These are phyloP conservation scores for Exophiala xenobiotica DNA, from an alignment of 2,329 filamentous ascomycete species.

Conservation along the genomic window DNA sequence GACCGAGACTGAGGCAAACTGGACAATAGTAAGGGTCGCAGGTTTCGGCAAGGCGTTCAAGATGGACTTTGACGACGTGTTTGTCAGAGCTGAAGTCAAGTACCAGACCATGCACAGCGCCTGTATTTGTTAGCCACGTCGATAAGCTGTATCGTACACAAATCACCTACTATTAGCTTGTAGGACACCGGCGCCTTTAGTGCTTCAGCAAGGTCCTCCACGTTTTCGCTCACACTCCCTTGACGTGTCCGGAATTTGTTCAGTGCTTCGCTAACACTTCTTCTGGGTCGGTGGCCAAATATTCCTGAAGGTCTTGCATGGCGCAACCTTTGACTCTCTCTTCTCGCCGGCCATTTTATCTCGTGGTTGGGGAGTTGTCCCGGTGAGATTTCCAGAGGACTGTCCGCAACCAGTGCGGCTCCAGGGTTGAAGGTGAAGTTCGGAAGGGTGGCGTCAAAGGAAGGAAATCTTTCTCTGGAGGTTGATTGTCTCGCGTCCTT, in stretches of 20 bases:
- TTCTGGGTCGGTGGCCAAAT: constrained; percentile 66
- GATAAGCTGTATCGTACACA: neutral
- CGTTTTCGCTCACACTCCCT: constrained; percentile 86
- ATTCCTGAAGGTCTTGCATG: constrained; percentile 19
- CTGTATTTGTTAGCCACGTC: constrained; percentile 50
- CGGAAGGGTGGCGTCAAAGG: constrained; percentile 34
- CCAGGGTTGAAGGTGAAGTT: constrained; percentile 31
- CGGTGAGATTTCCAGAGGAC: constrained; percentile 29
- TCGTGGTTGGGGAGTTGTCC: constrained; percentile 33
- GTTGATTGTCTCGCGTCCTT: constrained; percentile 32
- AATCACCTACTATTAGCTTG: constrained; percentile 70
- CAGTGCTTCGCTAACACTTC: constrained; percentile 87
- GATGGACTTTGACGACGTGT: constrained; percentile 97
- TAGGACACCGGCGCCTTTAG: constrained; percentile 86
- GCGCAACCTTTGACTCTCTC: constrained; percentile 45
- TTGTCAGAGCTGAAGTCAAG: constrained; percentile 89
- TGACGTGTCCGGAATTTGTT: constrained; percentile 75
- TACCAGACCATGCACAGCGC: constrained; percentile 89
- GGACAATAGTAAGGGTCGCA: constrained; percentile 84
- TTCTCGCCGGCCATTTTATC: constrained; percentile 63
- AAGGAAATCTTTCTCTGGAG: constrained; percentile 45
- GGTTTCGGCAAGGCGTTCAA: constrained; percentile 87
- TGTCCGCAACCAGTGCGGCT: constrained; percentile 22
- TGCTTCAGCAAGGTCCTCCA: constrained; percentile 87
- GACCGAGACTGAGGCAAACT: constrained; percentile 88